These are phyloP conservation scores for Erysimum cheiranthoides DNA, from an alignment of 345 rosid genomes.

Conservation along the genomic window DNA sequence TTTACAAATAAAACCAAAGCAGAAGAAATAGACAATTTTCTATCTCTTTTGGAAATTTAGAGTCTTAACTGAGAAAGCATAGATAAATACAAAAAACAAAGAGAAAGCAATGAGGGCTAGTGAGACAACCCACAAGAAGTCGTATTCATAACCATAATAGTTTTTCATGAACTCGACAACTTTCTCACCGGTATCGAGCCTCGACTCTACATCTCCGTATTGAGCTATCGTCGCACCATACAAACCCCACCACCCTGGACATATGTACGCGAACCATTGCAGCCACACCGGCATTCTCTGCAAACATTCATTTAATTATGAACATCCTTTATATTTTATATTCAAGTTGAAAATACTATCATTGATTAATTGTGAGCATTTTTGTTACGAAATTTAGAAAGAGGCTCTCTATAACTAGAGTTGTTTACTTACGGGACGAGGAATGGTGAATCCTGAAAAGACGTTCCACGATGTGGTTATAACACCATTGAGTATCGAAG, in stretches of 20 bases:
- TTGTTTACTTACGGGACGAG: slow-evolving; percentile 49
- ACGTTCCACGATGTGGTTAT: slow-evolving; percentile 51
- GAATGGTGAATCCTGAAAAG: slow-evolving; percentile 60
- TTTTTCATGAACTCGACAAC: slow-evolving; percentile 48
- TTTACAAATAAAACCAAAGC: too few relatives aligned
- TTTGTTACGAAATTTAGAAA: background rate
- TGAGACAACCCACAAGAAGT: slow-evolving; percentile 48
- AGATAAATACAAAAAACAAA: slow-evolving; percentile 43
- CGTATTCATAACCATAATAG: slow-evolving; percentile 55
- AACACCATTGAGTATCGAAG: slow-evolving; percentile 42
- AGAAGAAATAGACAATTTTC: background rate
- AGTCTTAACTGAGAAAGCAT: slow-evolving; percentile 45
- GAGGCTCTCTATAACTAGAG: background rate
- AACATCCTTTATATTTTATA: background rate
- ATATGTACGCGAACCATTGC: slow-evolving; percentile 52
- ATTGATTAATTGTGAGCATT: background rate
- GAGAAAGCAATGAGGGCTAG: slow-evolving; percentile 45
- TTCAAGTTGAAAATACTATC: background rate
- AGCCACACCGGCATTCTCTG: slow-evolving; percentile 59
- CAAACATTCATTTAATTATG: slow-evolving; percentile 1
- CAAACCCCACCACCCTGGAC: slow-evolving; percentile 56
- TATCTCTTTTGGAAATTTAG: slow-evolving; percentile 59
- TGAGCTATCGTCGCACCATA: slow-evolving; percentile 55
- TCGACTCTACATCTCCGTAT: slow-evolving; percentile 49
- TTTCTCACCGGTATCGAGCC: slow-evolving; percentile 52